Percentiles rank a stretch among this genome's conserved stretches.
These are phyloP conservation scores for Umbelopsis sp. DNA, from an alignment of 192 early-diverging fungal genomes.

Conservation along the genomic window DNA sequence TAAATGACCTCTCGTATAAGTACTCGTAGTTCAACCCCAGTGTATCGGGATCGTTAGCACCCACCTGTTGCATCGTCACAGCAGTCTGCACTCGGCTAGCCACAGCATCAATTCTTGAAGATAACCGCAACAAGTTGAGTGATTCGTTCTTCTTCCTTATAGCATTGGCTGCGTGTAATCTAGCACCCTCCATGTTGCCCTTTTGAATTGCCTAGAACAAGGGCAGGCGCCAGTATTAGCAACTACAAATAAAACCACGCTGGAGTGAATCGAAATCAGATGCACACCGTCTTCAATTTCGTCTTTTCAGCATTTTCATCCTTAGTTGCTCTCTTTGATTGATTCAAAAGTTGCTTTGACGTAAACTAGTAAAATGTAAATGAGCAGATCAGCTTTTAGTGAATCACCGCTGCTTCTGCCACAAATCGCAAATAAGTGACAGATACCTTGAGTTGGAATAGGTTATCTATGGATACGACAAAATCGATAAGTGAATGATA, in stretches of 20 bases:
- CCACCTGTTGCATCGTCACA: slow-evolving; percentile 83
- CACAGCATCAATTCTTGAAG: slow-evolving; percentile 92
- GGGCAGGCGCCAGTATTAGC: background rate
- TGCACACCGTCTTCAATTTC: slow-evolving; percentile 85
- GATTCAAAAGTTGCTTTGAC: slow-evolving; percentile 84
- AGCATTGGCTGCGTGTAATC: slow-evolving; percentile 92
- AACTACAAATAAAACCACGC: background rate
- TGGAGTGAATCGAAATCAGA: background rate
- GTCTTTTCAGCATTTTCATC: slow-evolving; percentile 79
- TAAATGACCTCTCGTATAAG: slow-evolving; percentile 11
- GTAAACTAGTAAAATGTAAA: slow-evolving; percentile 67
- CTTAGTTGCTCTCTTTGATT: slow-evolving; percentile 84
- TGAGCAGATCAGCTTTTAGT: background rate
- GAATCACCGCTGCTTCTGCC: background rate
- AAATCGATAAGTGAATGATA: background rate
- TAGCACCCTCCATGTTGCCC: slow-evolving; percentile 90
- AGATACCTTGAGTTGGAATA: slow-evolving; percentile 19
- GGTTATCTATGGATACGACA: slow-evolving; percentile 2
- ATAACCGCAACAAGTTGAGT: slow-evolving; percentile 83
- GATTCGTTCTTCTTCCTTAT: slow-evolving; percentile 97
- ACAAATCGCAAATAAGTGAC: background rate
- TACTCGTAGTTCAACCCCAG: background rate
- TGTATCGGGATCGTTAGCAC: background rate
- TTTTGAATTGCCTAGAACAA: slow-evolving; percentile 81
- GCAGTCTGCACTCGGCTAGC: slow-evolving; percentile 92